Evolutionary conservation across 2,329 filamentous ascomycete species (phyloP).

Genomic region (Pezizomycotina sp.): DNA sequence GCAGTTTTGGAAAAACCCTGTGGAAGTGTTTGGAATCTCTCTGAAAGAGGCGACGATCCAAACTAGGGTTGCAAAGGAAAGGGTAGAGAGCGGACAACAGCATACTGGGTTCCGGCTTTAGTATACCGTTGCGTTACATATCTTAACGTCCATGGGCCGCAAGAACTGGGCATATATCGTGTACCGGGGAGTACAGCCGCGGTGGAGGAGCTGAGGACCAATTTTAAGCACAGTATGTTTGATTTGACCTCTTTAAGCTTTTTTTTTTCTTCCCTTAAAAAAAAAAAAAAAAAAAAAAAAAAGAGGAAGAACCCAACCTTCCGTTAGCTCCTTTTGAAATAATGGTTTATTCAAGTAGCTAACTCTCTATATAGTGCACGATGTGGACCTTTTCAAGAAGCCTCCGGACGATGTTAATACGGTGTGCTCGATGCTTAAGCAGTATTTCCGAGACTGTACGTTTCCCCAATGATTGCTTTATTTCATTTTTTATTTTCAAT

Average conservation of each 20-base stretch:
- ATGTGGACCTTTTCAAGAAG: conserved; percentile 25
- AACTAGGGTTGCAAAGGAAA: conserved; percentile 23
- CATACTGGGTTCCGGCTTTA: conserved; percentile 25
- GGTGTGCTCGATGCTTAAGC: conserved; percentile 24
- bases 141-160: conserved; percentile 24
- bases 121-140: conserved; percentile 25
- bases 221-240: conserved; percentile 23
- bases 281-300: too few relatives aligned
- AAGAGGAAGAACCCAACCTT: too few relatives aligned
- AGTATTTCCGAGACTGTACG: conserved; percentile 24
- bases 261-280: background rate
- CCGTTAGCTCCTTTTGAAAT: too few relatives aligned
- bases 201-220: conserved; percentile 24
- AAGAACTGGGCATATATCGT: conserved; percentile 25
- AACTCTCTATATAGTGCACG: conserved; percentile 20
- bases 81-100: conserved; percentile 22
- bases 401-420: conserved; percentile 26
- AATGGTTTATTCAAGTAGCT: too few relatives aligned
- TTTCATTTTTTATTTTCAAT: background rate
- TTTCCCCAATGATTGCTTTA: conserved; percentile 1
- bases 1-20: conserved; percentile 12
- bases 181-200: conserved; percentile 24
- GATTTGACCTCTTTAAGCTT: background rate
- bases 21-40: conserved; percentile 25
- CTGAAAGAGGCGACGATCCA: conserved; percentile 23